These are phyloP conservation scores for Globisporangium okanoganense DNA, from an alignment of 352 stramenopile genomes.

Conservation along the genomic window DNA sequence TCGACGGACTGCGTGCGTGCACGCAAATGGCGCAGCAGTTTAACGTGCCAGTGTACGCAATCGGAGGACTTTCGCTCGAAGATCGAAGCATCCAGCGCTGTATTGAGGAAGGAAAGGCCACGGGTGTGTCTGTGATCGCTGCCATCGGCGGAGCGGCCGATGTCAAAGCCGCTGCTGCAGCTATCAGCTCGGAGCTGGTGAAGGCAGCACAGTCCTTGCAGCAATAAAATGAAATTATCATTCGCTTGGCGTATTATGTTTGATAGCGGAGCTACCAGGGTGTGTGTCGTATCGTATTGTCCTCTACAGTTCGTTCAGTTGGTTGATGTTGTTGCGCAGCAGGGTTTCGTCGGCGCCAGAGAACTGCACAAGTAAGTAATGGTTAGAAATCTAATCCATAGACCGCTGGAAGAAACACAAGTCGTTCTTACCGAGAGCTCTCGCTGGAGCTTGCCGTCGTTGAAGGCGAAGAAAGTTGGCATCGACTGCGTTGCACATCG, in stretches of 20 bases:
- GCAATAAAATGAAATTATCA: slow-evolving; percentile 1
- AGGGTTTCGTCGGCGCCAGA: slow-evolving; percentile 77
- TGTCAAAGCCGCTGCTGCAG: slow-evolving; percentile 17
- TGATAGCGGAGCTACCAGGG: not conserved
- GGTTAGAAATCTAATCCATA: not conserved
- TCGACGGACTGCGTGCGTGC: slow-evolving; percentile 31
- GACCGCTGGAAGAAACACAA: not conserved
- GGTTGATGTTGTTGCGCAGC: slow-evolving; percentile 64
- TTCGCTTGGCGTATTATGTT: not conserved
- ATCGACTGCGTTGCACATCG: slow-evolving; percentile 51
- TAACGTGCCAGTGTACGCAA: slow-evolving; percentile 44
- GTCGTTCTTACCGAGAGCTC: slow-evolving; percentile 55
- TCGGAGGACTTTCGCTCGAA: slow-evolving; percentile 39
- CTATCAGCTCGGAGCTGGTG: slow-evolving; percentile 23
- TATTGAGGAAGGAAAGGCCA: slow-evolving; percentile 31
- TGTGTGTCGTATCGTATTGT: slow-evolving; percentile 4
- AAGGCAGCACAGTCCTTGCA: slow-evolving; percentile 8
- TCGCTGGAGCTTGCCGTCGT: slow-evolving; percentile 73
- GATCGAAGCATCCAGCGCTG: slow-evolving; percentile 34
- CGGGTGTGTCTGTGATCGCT: slow-evolving; percentile 46
- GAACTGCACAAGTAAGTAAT: slow-evolving; percentile 38
- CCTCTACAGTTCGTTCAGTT: slow-evolving; percentile 63
- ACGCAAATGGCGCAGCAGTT: slow-evolving; percentile 20
- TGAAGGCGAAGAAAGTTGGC: slow-evolving; percentile 86
- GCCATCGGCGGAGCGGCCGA: slow-evolving; percentile 40